phyloP scores from a whole-genome alignment of 495 filamentous ascomycete species.

The Aspergillus sclerotiicarbonarius region DNA sequence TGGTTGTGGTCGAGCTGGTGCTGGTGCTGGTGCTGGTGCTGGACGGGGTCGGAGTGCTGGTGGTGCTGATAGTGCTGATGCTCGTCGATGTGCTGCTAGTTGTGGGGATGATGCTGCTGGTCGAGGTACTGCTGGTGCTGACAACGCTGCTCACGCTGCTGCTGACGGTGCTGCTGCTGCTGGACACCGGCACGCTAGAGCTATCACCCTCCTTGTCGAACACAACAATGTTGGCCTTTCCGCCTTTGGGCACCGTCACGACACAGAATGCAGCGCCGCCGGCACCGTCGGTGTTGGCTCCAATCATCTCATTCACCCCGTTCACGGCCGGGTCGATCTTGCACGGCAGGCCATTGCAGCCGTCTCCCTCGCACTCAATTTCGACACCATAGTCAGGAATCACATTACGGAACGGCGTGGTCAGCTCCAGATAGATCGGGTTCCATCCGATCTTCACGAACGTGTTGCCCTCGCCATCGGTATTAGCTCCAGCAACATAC shows the following conservation, averaged over 20 bases:
- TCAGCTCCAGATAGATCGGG: conserved; percentile 64
- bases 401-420: conserved; percentile 55
- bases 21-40: conserved; percentile 11
- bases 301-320: conserved; percentile 60
- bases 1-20: conserved; percentile 15
- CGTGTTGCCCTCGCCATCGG: conserved; percentile 59
- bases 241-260: conserved; percentile 69
- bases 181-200: not conserved
- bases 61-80: conserved; percentile 16
- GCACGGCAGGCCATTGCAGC: conserved; percentile 74
- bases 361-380: conserved; percentile 64
- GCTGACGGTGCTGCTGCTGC: conserved; percentile 6
- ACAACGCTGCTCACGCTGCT: conserved; percentile 21
- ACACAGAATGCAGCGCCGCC: conserved; percentile 76
- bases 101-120: conserved; percentile 15
- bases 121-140: conserved; percentile 14
- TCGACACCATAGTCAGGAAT: conserved; percentile 67
- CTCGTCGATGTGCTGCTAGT: conserved; percentile 15
- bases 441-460: conserved; percentile 80
- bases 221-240: conserved; percentile 67
- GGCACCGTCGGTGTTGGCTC: conserved; percentile 54
- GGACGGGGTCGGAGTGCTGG: conserved; percentile 17
- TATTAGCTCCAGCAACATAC: conserved; percentile 77
- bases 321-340: conserved; percentile 64
- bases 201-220: conserved; percentile 42